Evolutionary conservation across 345 rosid genomes (phyloP), one percentile per base, ranked within the genome.

Genomic region (Limnanthes douglasii): DNA sequence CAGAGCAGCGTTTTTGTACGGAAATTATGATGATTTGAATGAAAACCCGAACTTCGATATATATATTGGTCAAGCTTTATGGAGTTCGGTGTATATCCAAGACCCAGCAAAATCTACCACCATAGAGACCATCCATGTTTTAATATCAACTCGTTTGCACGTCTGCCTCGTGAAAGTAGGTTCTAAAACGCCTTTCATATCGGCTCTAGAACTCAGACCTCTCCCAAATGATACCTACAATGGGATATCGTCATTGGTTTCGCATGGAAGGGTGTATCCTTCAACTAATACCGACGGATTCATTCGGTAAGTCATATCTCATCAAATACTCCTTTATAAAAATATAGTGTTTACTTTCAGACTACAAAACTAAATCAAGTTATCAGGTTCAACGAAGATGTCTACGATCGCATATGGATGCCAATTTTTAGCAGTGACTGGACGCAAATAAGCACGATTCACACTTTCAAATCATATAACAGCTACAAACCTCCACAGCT

Each of bases 161-260:
- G 18, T 76, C 19, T 80, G 83, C 44, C 42, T 68, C 0, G 72
- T 68, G 3, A 73, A 80, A 19, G 67, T 50, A 0, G 68, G 64
- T 4, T 21, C 11, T 0, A 53, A 23, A 6, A 23, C 27, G 33
- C 59, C 52, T 11, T 0, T 53, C 1, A 45, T 53, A 31, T 38
- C 59, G 6, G 3, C 40, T 24, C 31, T 53, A 17, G 51, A 53
- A 20, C 12, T 53, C 18, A 44, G 59, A 26, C 51, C 59, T 6
- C 33, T 53, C 18, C 32, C 0, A 0, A 44, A 37, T 23, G 18
- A 6, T 45, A 39, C 5, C 8, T 53, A 53, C 33, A 1, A 1
- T 38, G 4, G 10, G 31, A 17, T 0, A 18, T 15, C 24, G 17
- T 64, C 23, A 17, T 8, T 0, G 52, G 46, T 32, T 53, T 51